A percentile compares a stretch with the other conserved stretches of the same genome.
These are phyloP conservation scores for Beta corolliflora DNA, from an alignment of 179 eudicot genomes.

Conservation along the genomic window DNA sequence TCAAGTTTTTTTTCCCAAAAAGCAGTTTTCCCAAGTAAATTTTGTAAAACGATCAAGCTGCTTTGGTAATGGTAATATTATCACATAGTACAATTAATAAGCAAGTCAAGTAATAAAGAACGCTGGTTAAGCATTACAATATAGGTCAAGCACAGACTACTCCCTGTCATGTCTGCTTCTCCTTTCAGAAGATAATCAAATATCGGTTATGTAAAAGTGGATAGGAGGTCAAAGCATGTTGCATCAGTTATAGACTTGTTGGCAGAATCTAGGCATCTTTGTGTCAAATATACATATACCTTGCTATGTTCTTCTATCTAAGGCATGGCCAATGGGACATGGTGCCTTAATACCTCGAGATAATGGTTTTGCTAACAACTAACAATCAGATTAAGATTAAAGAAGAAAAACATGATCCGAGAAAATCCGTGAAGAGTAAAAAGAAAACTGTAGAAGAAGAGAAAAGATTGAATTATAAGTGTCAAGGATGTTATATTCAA, in stretches of 20 bases:
- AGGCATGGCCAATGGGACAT: background rate
- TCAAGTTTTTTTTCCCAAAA: background rate
- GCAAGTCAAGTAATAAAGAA: too few relatives aligned
- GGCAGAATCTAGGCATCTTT: background rate
- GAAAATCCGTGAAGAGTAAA: background rate
- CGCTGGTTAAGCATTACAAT: background rate
- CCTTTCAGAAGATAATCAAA: too few relatives aligned
- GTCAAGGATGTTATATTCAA: too few relatives aligned
- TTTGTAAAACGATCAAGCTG: background rate
- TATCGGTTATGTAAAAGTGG: background rate
- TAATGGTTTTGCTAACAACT: background rate
- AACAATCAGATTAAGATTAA: background rate
- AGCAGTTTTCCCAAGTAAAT: background rate
- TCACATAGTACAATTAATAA: background rate
- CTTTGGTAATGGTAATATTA: background rate
- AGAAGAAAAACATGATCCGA: background rate
- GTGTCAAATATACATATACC: background rate
- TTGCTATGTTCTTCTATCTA: background rate
- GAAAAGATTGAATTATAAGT: too few relatives aligned
- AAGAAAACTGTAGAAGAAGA: too few relatives aligned
- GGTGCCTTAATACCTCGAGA: background rate
- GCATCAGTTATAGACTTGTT: background rate
- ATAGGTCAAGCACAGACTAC: too few relatives aligned
- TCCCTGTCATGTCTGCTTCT: background rate
- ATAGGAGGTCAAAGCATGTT: background rate